Base-by-base conservation (phyloP, 2,329 filamentous ascomycete species). In the Nemania diffusa region DNA sequence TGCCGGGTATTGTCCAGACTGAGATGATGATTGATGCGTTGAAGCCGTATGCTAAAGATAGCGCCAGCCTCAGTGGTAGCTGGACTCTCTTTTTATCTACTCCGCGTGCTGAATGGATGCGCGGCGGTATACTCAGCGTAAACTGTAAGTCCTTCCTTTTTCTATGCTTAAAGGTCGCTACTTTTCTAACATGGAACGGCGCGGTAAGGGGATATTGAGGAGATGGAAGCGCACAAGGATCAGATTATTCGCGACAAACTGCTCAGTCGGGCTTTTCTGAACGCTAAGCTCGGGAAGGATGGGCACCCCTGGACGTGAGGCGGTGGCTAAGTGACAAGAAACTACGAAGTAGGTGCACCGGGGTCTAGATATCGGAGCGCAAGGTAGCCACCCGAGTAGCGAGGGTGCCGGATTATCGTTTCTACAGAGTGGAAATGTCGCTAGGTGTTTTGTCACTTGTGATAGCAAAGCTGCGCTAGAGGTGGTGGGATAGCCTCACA, bases 201-300 rank as follows among this genome's bases (percentile, higher is more conserved):
- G n/a, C n/a, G n/a, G n/a, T n/a, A n/a, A 72, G 69, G 67, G 67
- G 69, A 72, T 64, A 69, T 73, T 20, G 67, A 72, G 59, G 70
- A 72, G 57, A 73, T 71, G 69, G 70, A 72, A 56, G 67, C 67
- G 13, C 67, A 72, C 57, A 71, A 71, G 58, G 69, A 72, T 55
- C 53, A 71, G 64, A 73, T 72, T 57, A 26, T 65, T 65, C 26
- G 69, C 26, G 69, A 72, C 9, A 64, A 63, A 44, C 62, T 67
- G 57, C 64, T 68, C 52, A 65, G 61, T 63, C 61, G 65, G 48
- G 62, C 69, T 27, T 73, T 69, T 57, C 42, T 72, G 46, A 71
- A 71, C 65, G 71, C 71, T 11, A 68, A 71, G 60, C 64, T 73
- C n/a, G 68, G 70, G 8, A 73, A 72, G 37, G 68, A 64, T 48